Base-by-base conservation (phyloP, 2,329 filamentous ascomycete genomes). In the Aspergillus spinulosporus region DNA sequence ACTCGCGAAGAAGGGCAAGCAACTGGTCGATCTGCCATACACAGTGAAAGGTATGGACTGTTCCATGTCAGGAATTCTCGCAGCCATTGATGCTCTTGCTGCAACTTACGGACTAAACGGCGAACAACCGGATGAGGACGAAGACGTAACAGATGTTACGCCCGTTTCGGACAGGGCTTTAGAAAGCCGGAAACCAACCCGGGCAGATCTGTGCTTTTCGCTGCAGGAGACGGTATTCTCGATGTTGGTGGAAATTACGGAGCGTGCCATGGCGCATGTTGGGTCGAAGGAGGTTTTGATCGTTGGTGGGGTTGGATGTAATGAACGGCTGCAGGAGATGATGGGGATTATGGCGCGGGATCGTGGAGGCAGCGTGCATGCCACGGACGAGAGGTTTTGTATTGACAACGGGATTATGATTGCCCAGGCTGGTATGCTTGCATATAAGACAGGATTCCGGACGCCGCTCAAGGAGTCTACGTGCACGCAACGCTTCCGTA, bases 381-480 rank as follows among this genome's bases (percentile, higher is more conserved):
- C 94, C 26, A 97, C 93, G 0, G 94, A 99, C 72, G 94, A 99
- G 79, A 82, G 94, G 45, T 99, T 96, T 73, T 99, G 94, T 72
- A 99, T 99, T 66, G 94, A 99, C 75, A 99, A 99, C 68, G 94
- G 94, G 48, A 97, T 99, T 70, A 99, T 99, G 94, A 99, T 99
- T 77, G 94, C 94, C 1, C 93, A 99, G 73, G 94, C 94, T 1
- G 94, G 94, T 2, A 75, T 99, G 66, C 72, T 97, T 67, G 92
- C 92, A 1, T 94, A 89, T 71, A 81, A 87, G 72, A 92, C 87
- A 12, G 93, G 93, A 1, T 92, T 91, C 69, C 81, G 76, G 58
- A 97, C 92, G 1, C 77, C 82, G 5, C 72, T 97, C 46, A 86
- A 88, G 61, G 89, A 97, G 44, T 93, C 88, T 64, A 90, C 88